phyloP scores from a whole-genome alignment of 371 early-diverging fungal species.

The Nematocida minor region DNA sequence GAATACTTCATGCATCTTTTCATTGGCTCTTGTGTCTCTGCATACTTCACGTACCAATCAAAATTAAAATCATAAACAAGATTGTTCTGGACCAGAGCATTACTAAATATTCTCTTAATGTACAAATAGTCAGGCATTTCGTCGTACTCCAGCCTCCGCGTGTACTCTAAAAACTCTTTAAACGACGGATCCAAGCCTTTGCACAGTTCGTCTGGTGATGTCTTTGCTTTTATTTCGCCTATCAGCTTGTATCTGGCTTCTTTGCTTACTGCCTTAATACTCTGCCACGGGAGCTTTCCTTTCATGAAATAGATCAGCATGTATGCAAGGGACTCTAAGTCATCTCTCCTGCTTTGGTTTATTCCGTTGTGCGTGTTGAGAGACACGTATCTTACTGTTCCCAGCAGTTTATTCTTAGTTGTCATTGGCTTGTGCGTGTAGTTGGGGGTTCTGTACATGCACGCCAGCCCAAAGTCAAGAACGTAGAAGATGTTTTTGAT shows the following conservation, averaged over 20 bases:
- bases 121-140: constrained; percentile 81
- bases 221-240: constrained; percentile 26
- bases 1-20: constrained; percentile 25
- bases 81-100: constrained; percentile 44
- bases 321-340: constrained; percentile 59
- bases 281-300: constrained; percentile 60
- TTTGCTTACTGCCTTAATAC: constrained; percentile 41
- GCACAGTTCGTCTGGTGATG: constrained; percentile 25
- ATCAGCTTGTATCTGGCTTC: constrained; percentile 46
- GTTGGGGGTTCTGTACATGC: constrained; percentile 24
- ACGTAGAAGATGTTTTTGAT: constrained; percentile 70
- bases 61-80: constrained; percentile 41
- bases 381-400: constrained; percentile 60
- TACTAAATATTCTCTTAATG: constrained; percentile 49
- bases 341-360: constrained; percentile 59
- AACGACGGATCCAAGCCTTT: constrained; percentile 31
- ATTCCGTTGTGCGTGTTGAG: constrained; percentile 52
- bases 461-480: constrained; percentile 66
- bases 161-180: constrained; percentile 75
- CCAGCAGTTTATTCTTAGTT: constrained; percentile 54
- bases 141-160: constrained; percentile 82
- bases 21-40: constrained; percentile 30
- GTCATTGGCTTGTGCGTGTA: constrained; percentile 41
- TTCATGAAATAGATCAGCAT: constrained; percentile 63
- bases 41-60: constrained; percentile 47